Evolutionary conservation across 2,329 filamentous ascomycete species (phyloP).

Genomic region (Chaetomium sp.): DNA sequence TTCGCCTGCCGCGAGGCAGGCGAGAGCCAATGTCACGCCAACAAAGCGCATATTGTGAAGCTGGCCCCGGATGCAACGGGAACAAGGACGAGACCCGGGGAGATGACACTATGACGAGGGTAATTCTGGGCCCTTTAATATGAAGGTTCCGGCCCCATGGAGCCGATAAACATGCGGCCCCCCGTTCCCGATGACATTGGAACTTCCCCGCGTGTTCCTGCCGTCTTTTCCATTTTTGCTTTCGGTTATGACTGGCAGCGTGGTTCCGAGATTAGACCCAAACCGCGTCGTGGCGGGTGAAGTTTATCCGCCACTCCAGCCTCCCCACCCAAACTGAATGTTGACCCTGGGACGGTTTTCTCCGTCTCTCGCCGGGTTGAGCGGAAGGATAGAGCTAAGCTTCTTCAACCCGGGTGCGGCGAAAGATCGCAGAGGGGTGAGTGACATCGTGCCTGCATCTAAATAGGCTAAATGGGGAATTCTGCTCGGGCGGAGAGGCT

Average conservation of each 20-base stretch:
- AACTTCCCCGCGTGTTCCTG: background rate
- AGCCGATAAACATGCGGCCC: slow-evolving; percentile 1
- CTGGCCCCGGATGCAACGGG: background rate
- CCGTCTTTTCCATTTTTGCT: slow-evolving; percentile 13
- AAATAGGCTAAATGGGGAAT: slow-evolving; percentile 29
- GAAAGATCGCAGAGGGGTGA: slow-evolving; percentile 4
- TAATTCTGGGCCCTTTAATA: slow-evolving; percentile 18
- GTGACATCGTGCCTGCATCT: slow-evolving; percentile 25
- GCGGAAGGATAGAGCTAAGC: slow-evolving; percentile 2
- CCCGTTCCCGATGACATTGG: background rate
- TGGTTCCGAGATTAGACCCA: slow-evolving; percentile 17
- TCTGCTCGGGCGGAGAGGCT: slow-evolving; percentile 11
- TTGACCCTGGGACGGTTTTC: too few species aligned
- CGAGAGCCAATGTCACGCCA: slow-evolving; percentile 12
- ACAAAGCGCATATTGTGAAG: slow-evolving; percentile 21
- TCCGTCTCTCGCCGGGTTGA: background rate
- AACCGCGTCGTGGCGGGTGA: background rate
- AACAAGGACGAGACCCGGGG: background rate
- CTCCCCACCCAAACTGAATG: slow-evolving; percentile 1
- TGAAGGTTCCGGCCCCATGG: slow-evolving; percentile 15
- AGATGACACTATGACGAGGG: background rate
- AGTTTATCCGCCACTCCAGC: slow-evolving; percentile 20
- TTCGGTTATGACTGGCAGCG: slow-evolving; percentile 4
- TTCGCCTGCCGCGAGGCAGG: slow-evolving; percentile 30
- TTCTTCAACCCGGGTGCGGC: slow-evolving; percentile 12